These are phyloP conservation scores for Acacia acuminata DNA, from an alignment of 306 rosid genomes.

Conservation along the genomic window DNA sequence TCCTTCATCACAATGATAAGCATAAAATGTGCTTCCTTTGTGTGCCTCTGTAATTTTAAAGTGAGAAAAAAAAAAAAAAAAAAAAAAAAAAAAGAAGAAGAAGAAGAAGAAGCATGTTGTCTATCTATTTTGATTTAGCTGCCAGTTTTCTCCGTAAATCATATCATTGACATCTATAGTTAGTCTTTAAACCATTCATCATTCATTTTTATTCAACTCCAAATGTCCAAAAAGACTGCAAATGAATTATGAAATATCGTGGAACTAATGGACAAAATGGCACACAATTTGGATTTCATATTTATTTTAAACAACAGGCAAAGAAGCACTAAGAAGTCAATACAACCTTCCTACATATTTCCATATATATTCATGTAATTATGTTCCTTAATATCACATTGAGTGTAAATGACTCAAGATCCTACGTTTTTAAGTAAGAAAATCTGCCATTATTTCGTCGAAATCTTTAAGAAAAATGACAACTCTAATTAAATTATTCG, in stretches of 20 bases:
- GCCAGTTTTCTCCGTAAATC: background rate
- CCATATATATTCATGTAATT: background rate
- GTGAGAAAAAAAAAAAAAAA: no score
- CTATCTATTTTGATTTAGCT: background rate
- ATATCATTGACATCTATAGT: background rate
- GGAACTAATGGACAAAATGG: background rate
- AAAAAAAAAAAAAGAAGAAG: no score
- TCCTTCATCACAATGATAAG: no score
- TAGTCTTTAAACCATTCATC: background rate
- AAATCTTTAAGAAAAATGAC: background rate
- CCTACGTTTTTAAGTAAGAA: no score
- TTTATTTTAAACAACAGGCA: background rate
- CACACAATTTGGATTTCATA: background rate
- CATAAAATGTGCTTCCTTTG: no score
- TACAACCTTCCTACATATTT: background rate
- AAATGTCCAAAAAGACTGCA: conserved; percentile 31
- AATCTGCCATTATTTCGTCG: background rate
- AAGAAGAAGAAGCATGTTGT: no score
- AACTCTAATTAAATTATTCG: background rate
- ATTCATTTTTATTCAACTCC: background rate
- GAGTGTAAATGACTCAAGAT: no score
- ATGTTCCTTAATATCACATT: background rate
- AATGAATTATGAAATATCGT: conserved; percentile 3
- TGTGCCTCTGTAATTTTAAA: no score
- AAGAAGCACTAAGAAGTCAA: background rate